Evolutionary conservation across 108 stramenopile species (phyloP), one percentile per base, ranked within the genome.

Genomic region (Fragilaria radians): DNA sequence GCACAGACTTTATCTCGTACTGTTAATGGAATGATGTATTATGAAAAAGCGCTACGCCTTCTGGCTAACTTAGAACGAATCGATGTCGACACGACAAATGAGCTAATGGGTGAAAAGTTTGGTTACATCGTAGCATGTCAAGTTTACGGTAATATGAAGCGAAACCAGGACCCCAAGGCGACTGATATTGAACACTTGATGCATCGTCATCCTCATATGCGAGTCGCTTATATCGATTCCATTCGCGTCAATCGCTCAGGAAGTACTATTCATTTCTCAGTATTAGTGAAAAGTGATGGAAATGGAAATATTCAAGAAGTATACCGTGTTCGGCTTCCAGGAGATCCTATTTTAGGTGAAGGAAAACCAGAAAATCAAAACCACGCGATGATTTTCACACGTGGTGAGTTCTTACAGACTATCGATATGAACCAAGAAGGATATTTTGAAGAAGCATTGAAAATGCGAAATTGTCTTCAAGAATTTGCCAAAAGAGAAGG

Each of bases 401-500:
- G 97, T 7, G 95, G 95, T 47, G 94, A 97, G 73, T 91, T 92
- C 50, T 62, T 98, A 19, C 97, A 98, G 67, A 96, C 96, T 0
- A 97, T 98, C 74, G 97, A 98, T 73, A 98, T 98, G 97, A 98
- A 98, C 74, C 97, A 98, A 66, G 96, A 97, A 61, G 94, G 93
- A 28, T 95, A 96, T 80, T 98, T 98, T 65, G 97, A 98, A 72
- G 97, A 98, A 70, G 91, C 95, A 0, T 74, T 97, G 5, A 98
- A 98, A 74, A 98, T 97, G 95, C 83, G 97, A 32, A 96, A 96
- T 54, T 81, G 93, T 55, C 81, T 98, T 17, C 89, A 96, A 63
- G 97, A 98, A 67, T 98, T 98, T 64, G 93, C 82, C 4, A 80
- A 87, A 60, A 76, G 85, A 36, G 89, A 91, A 57, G 89, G 91